Evolutionary conservation across 2,329 filamentous ascomycete genomes (phyloP), one percentile per base, ranked within the genome.

Genomic region (Fusarium papillatum): DNA sequence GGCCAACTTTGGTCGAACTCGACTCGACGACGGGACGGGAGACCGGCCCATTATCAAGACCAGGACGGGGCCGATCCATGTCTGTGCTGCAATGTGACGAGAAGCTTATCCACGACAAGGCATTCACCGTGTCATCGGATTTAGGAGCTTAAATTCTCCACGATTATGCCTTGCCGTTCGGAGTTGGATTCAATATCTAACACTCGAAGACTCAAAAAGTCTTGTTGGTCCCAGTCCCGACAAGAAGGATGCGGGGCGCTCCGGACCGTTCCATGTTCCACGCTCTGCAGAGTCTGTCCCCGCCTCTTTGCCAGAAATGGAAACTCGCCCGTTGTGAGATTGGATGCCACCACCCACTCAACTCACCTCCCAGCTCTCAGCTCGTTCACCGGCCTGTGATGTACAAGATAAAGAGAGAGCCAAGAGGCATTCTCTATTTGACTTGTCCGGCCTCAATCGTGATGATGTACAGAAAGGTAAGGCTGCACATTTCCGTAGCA

Each of bases 221-320:
- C 48, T 53, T 48, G 36, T 61, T 41, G 57, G 36, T 14, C 31
- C 29, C 16, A 22, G 38, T 67, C 68, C 72, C 61, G 61, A 63
- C 22, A 50, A 60, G 66, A 46, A 50, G 38, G 63, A 57, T 64
- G 70, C 36, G 70, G 73, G 73, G 73, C 73, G 66, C 66, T 46
- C 68, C 70, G 73, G 67, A 66, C 73, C 73, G 72, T 69, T 74
- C 68, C 62, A 69, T 55, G 62, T 66, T 68, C 65, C 63, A 65
- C 61, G 62, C 34, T 53, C 43, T 43, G 22, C 24, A 43, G 64
- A 39, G 24, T 65, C 68, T 29, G 36, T 57, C 76, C 77, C 77
- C 75, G 69, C 73, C 68, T 75, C 72, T 69, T 77, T 67, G 67
- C 76, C 70, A 41, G 53, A 79, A 68, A 64, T 67, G 76, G 77